Percentiles rank a stretch among this genome's conserved stretches.
These are phyloP conservation scores for Aspergillus sparsus DNA, from an alignment of 495 filamentous ascomycete species.

Conservation along the genomic window DNA sequence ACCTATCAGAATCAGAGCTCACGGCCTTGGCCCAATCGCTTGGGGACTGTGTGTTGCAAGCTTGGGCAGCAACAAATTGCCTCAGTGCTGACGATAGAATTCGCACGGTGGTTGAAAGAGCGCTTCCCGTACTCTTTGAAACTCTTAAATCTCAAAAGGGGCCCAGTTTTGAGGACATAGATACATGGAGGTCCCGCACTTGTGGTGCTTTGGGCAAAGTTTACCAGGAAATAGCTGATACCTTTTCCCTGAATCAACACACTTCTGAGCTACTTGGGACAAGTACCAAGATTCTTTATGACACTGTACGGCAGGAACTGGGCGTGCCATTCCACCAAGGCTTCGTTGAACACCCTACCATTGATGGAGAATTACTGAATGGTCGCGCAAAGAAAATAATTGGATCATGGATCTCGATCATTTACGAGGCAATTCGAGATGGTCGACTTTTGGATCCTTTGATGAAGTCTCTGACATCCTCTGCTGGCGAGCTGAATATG, in stretches of 20 bases:
- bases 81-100: constrained; percentile 51
- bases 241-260: constrained; percentile 22
- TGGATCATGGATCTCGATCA: constrained; percentile 32
- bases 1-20: constrained; percentile 9
- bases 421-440: constrained; percentile 29
- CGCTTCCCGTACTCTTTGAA: constrained; percentile 18
- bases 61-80: constrained; percentile 26
- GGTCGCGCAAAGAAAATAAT: constrained; percentile 29
- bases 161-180: constrained; percentile 17
- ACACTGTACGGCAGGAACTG: constrained; percentile 25
- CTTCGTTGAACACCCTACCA: constrained; percentile 32
- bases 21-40: constrained; percentile 3
- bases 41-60: neutral
- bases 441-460: constrained; percentile 23
- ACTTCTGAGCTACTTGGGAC: constrained; percentile 27
- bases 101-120: constrained; percentile 17
- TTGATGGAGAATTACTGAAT: constrained; percentile 14
- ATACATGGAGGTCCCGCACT: constrained; percentile 22
- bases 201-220: constrained; percentile 9
- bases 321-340: constrained; percentile 33
- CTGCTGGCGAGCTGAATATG: constrained; percentile 1
- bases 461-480: constrained; percentile 17
- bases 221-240: constrained; percentile 17
- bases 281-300: constrained; percentile 25
- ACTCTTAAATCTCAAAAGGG: constrained; percentile 1